phyloP scores from a whole-genome alignment of 2,329 filamentous ascomycete genomes.

The Verticillium longisporum region DNA sequence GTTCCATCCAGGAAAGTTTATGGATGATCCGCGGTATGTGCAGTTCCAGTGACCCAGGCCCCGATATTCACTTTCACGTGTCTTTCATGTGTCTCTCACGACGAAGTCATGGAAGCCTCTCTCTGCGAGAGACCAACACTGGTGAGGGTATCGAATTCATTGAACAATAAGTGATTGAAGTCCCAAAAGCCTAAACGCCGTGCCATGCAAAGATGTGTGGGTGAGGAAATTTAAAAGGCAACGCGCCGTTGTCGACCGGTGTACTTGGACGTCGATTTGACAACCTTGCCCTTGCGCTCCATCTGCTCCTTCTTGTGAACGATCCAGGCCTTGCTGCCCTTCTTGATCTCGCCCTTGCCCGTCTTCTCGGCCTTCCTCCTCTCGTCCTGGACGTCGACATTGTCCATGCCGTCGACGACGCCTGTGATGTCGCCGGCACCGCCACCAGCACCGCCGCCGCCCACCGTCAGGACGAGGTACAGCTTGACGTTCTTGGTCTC shows the following conservation, averaged over 20 bases:
- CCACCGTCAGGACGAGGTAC: constrained; percentile 92
- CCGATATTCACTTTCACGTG: not conserved
- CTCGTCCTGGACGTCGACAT: constrained; percentile 73
- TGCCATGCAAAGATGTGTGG: constrained; percentile 7
- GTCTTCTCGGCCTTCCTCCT: constrained; percentile 43
- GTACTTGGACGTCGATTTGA: constrained; percentile 88
- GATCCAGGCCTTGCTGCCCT: constrained; percentile 82
- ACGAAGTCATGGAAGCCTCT: not conserved
- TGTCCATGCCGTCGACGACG: constrained; percentile 83
- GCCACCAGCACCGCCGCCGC: constrained; percentile 45
- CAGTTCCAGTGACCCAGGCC: too few species aligned
- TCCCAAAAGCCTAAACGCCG: constrained; percentile 13
- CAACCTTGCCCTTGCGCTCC: constrained; percentile 89
- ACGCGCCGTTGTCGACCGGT: constrained; percentile 81
- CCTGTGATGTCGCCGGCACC: constrained; percentile 77
- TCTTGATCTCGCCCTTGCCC: constrained; percentile 54
- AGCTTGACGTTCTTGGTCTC: constrained; percentile 95
- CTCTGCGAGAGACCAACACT: not conserved
- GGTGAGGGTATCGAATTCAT: constrained; percentile 10
- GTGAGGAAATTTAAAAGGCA: constrained; percentile 51
- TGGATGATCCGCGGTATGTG: too few species aligned
- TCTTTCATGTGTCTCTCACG: too few species aligned
- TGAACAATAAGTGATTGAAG: constrained; percentile 3
- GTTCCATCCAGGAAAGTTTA: too few species aligned
- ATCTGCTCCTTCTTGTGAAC: constrained; percentile 86